Percentiles rank a stretch among this genome's conserved stretches.
Conservation (phyloP, 2,329 filamentous ascomycete species). For the Fusarium sp. region DNA sequence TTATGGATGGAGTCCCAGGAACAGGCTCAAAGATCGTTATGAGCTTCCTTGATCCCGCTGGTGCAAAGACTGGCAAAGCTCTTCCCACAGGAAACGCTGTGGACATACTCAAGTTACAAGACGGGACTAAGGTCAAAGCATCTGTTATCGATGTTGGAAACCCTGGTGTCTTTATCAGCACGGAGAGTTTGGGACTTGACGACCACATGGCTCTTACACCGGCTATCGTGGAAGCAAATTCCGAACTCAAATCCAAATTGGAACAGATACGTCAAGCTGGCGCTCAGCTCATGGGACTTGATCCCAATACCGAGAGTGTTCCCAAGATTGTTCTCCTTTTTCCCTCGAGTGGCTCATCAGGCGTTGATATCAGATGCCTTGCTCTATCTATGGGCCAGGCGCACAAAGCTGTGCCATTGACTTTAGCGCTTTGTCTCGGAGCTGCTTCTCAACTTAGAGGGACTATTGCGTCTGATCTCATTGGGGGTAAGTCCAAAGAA, state of each 20-base stretch:
- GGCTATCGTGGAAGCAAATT: constrained; percentile 61
- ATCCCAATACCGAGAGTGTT: constrained; percentile 59
- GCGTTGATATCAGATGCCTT: constrained; percentile 56
- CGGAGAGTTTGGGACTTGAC: constrained; percentile 60
- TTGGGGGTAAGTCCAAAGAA: constrained; percentile 32
- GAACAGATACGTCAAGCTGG: constrained; percentile 68
- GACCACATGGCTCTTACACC: constrained; percentile 64
- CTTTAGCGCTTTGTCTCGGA: constrained; percentile 63
- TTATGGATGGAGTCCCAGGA: constrained; percentile 73
- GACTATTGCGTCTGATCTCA: constrained; percentile 54
- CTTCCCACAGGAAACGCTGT: constrained; percentile 63
- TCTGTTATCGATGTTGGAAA: constrained; percentile 74
- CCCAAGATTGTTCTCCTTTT: constrained; percentile 69
- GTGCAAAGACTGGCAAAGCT: constrained; percentile 68
- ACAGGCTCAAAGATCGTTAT: constrained; percentile 67
- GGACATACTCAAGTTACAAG: constrained; percentile 59
- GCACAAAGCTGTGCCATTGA: constrained; percentile 67
- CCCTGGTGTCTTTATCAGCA: constrained; percentile 70
- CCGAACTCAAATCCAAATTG: constrained; percentile 57
- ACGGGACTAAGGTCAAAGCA: constrained; percentile 54
- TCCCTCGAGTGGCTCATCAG: constrained; percentile 46
- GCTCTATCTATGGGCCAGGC: constrained; percentile 67
- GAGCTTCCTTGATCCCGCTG: constrained; percentile 71
- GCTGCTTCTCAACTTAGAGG: constrained; percentile 60
- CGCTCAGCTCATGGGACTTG: constrained; percentile 70